Base-by-base conservation (phyloP, 345 rosid species). In the Linum trigynum region DNA sequence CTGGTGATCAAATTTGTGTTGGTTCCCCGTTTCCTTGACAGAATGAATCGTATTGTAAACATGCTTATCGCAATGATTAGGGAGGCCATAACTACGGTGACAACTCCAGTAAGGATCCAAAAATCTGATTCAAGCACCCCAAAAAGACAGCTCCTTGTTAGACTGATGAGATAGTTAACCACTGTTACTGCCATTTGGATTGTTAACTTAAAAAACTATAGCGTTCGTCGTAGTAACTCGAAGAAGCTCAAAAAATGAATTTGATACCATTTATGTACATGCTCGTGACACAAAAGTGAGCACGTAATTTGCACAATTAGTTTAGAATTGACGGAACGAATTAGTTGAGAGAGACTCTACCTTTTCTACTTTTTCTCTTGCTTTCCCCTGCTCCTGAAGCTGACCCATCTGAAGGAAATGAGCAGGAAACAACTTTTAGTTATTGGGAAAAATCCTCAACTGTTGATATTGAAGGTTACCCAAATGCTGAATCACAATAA, bases 61-160 rank as follows among this genome's bases (percentile, higher is more conserved):
- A 14, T 36, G 36, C 56, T 64, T 15, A 62, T n/a, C 35, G 17
- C 59, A 23, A 39, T 37, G 23, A 63, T 38, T 58, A 67, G 12
- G 57, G 71, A 17, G 37, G 39, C 55, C 3, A 59, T 61, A 61
- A 66, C 53, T 32, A 67, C 79, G 2, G 55, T 9, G 0, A 74
- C 41, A 16, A 62, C 69, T 48, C 77, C 65, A 0, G 69, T 48
- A 11, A 78, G 64, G 65, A 80, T 70, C 87, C 81, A 78, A 40
- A 41, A 50, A 50, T 66, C 81, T 74, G 78, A 56, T 65, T 68
- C 61, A 23, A 23, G 32, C 32, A 23, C 32, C 32, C 32, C 32
- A 23, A 23, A 23, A 23, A 23, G 32, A 23, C 32, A 23, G 32
- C 32, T 23, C 32, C 32, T 23, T 23, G 32, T 23, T 23, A 23